A percentile compares a stretch with the other conserved stretches of the same genome.
phyloP scores from a whole-genome alignment of 495 filamentous ascomycete genomes.

The Penicillium bialowiezense region DNA sequence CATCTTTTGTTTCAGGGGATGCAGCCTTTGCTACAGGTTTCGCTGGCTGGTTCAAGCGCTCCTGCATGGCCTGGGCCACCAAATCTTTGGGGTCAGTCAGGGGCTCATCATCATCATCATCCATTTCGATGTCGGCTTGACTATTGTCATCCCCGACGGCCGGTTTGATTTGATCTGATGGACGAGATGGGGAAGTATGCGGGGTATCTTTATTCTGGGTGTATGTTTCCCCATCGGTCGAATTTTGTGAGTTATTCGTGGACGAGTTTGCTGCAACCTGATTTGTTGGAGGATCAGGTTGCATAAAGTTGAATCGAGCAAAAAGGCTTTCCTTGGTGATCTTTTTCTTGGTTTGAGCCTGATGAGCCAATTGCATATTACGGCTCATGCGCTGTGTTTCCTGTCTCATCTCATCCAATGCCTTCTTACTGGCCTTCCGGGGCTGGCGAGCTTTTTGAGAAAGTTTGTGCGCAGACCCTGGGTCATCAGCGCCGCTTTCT shows the following conservation, averaged over 20 bases:
- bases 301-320: conserved; percentile 73
- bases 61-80: conserved; percentile 1
- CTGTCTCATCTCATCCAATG: conserved; percentile 87
- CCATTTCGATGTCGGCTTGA: background rate
- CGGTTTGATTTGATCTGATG: conserved; percentile 19
- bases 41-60: background rate
- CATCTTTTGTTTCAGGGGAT: background rate
- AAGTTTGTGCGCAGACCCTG: conserved; percentile 54
- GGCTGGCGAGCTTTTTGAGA: conserved; percentile 65
- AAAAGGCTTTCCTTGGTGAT: conserved; percentile 83
- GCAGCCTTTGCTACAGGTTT: background rate
- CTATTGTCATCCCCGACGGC: conserved; percentile 14
- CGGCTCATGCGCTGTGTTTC: conserved; percentile 90
- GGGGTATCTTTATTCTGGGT: conserved; percentile 42
- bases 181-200: conserved; percentile 46
- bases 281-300: conserved; percentile 25
- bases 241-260: conserved; percentile 40
- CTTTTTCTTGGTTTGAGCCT: conserved; percentile 88
- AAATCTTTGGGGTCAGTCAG: conserved; percentile 22
- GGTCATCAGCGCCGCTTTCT: conserved; percentile 53
- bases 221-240: conserved; percentile 46
- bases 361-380: conserved; percentile 87
- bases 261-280: conserved; percentile 32
- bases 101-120: conserved; percentile 7
- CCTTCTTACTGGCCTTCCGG: conserved; percentile 92